Evolutionary conservation across 768 basidiomycete genomes (phyloP), one percentile per base, ranked within the genome.

Genomic region (Trametes cubensis): DNA sequence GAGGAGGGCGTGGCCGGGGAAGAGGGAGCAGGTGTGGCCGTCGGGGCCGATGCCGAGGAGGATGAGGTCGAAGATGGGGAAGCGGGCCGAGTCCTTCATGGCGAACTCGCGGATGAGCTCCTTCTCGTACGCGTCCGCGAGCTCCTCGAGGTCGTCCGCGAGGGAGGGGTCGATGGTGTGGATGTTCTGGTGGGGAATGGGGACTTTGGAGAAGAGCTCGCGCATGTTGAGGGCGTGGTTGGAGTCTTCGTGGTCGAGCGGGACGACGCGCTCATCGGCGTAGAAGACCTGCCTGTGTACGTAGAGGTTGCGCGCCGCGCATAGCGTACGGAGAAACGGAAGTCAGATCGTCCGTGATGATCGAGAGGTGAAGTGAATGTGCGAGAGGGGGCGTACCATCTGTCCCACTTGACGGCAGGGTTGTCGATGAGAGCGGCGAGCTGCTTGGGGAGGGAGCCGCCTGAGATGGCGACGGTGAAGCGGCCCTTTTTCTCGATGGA

Each of bases 11-110:
- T 98, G 96, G n/a, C 83, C 90, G 10, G 97, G 97, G 85, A 99
- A 99, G 67, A 99, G 87, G 7, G 92, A 95, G 63, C 90, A 94
- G 44, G 96, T 98, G 80, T 99, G 97, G n/a, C 96, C 96, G 73
- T 98, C 97, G 6, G 92, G 92, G 30, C 97, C 97, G 84, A 95
- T 88, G 51, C 97, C 97, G 54, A 99, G 88, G 46, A 99, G 85
- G 77, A 98, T 90, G 72, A 99, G 86, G 73, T 99, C 97, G 75
- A 99, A 98, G 54, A 97, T 81, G 64, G 97, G 97, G 83, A 98
- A 98, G 62, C 95, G 88, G 18, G 96, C 96, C 5, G 94, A 82
- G 73, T 98, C 94, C 72, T 88, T 92, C 72, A 89, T 87, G 0
- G 95, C 97, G 71, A 99, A 99, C 73, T 91, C 89, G 62, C 75